Percentiles rank a stretch among this genome's conserved stretches.
Conservation (phyloP, 2,329 filamentous ascomycete genomes). For the Akanthomyces muscarius region DNA sequence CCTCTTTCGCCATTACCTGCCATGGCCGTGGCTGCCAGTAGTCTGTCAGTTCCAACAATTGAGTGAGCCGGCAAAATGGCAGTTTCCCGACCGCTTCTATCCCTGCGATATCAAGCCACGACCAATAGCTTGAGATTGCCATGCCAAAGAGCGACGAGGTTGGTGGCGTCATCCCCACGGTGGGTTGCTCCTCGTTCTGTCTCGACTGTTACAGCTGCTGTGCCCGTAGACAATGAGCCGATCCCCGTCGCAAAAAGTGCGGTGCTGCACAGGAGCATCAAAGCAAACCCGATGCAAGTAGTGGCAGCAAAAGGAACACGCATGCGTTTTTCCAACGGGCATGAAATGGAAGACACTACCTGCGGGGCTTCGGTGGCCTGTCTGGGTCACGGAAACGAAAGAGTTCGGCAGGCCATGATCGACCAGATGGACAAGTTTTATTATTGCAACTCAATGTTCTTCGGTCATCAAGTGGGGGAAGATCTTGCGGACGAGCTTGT, state of each 20-base stretch:
- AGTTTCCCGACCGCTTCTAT: background rate
- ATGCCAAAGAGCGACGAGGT: background rate
- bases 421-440: conserved; percentile 17
- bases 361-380: conserved; percentile 13
- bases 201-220: conserved; percentile 1
- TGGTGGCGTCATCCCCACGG: background rate
- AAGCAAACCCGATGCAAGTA: conserved; percentile 25
- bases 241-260: background rate
- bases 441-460: conserved; percentile 20
- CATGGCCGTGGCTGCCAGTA: background rate
- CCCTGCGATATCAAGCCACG: background rate
- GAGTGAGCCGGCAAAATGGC: background rate
- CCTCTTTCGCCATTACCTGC: background rate
- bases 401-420: conserved; percentile 37
- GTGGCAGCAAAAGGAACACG: conserved; percentile 38
- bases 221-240: background rate
- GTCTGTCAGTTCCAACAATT: background rate
- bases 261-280: conserved; percentile 12
- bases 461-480: conserved; percentile 24
- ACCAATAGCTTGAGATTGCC: background rate
- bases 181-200: background rate
- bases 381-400: conserved; percentile 8
- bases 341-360: conserved; percentile 11
- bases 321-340: conserved; percentile 4
- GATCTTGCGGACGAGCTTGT: conserved; percentile 26